Conservation (phyloP, 2,329 filamentous ascomycete genomes). For the Drechslerella dactyloides region DNA sequence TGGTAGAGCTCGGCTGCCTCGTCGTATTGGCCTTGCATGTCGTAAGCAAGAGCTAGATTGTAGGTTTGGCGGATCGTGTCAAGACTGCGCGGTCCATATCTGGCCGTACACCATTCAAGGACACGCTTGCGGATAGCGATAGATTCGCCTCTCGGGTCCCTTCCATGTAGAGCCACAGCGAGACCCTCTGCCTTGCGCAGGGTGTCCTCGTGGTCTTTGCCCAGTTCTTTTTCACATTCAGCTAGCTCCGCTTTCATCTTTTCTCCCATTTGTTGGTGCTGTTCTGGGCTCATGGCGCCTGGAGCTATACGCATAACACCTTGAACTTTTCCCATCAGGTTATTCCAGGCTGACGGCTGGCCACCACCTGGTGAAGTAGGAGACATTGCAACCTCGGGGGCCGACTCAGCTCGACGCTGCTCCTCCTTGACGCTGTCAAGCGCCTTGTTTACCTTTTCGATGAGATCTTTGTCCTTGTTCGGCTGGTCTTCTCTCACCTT, state of each 20-base stretch:
- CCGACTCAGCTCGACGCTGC: slow-evolving; percentile 12
- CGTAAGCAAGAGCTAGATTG: slow-evolving; percentile 9
- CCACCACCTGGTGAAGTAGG: neutral
- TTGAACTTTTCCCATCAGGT: slow-evolving; percentile 4
- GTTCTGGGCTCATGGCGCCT: neutral
- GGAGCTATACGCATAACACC: neutral
- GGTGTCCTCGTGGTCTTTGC: slow-evolving; percentile 11
- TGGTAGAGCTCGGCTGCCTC: slow-evolving; percentile 11
- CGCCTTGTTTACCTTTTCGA: slow-evolving; percentile 8
- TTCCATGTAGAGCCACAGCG: neutral
- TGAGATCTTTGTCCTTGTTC: slow-evolving; percentile 7
- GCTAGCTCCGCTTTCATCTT: slow-evolving; percentile 4
- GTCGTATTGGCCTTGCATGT: slow-evolving; percentile 14
- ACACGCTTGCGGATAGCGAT: slow-evolving; percentile 11
- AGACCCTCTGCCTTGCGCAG: slow-evolving; percentile 8
- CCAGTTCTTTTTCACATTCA: slow-evolving; percentile 3
- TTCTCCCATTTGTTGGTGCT: neutral
- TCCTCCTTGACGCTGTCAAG: neutral
- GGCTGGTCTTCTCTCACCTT: slow-evolving; percentile 14
- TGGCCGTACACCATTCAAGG: slow-evolving; percentile 8
- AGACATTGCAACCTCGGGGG: slow-evolving; percentile 9
- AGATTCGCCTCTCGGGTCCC: slow-evolving; percentile 8
- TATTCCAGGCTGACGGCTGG: neutral
- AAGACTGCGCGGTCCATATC: neutral
- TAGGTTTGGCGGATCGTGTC: slow-evolving; percentile 13